Base-by-base conservation (phyloP, 1,139 yeast genomes). In the Wickerhamomyces sp. region DNA sequence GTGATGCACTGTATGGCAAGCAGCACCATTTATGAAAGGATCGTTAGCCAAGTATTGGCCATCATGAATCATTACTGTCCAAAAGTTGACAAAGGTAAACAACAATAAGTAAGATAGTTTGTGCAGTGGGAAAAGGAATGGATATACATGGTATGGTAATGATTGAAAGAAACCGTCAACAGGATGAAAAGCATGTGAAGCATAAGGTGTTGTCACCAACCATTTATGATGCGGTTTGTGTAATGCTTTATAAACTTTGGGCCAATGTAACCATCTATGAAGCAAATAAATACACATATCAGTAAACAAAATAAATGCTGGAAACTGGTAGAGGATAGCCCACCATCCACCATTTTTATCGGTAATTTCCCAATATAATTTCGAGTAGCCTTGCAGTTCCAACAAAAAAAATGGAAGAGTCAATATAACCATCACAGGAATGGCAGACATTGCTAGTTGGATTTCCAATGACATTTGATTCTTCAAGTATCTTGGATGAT, bases 191-290 rank as follows among this genome's bases (percentile, higher is more conserved):
- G 98, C 97, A 60, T 90, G 97, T 12, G 96, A 88, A 1, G 98
- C 98, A 66, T 84, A 92, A 27, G 98, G 98, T 4, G 98, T 90
- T 49, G 97, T 92, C 38, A 92, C 97, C 55, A 92, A 81, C 98
- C 98, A 92, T 68, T 92, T 94, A 74, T 92, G 98, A 65, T 92
- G 98, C n/a, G 97, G 97, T 68, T 92, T 92, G 70, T 92, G 98
- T 49, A 92, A 69, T 26, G 59, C 64, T 70, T 84, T 90, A 76
- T 92, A 92, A 31, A 92, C 81, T 28, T 73, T 56, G 22, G 96
- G 97, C 84, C 90, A 86, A 63, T 92, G 98, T 56, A 92, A 72
- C 76, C 87, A 78, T 59, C 97, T 80, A 67, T 92, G 98, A 53
- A 88, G 82, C 59, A 85, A 72, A 63, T 92, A 92, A 56, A 92